A percentile compares a stretch with the other conserved stretches of the same genome.
Conservation (phyloP, 495 filamentous ascomycete genomes). For the Tirmania nivea region DNA sequence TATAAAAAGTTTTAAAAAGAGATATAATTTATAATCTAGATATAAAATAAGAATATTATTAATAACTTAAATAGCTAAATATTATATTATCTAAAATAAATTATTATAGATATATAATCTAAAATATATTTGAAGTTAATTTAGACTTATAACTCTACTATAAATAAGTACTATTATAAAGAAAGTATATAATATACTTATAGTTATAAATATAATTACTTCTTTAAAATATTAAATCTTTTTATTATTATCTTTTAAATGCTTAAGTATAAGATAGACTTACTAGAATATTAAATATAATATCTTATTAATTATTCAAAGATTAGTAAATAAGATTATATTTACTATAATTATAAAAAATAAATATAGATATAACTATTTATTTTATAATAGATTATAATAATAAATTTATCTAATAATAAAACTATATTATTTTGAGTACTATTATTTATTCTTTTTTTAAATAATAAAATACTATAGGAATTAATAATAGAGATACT, state of each 20-base stretch:
- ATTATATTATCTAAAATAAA: neutral
- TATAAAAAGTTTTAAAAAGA: neutral
- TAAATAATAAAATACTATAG: conserved; percentile 3
- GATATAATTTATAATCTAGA: neutral
- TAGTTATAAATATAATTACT: neutral
- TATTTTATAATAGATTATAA: neutral
- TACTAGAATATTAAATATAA: neutral
- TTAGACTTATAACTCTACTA: neutral
- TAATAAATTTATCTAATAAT: neutral
- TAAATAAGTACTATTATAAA: neutral
- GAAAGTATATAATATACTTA: neutral
- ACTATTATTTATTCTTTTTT: neutral
- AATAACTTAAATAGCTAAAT: neutral
- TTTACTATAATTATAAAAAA: neutral
- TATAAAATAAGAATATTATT: neutral
- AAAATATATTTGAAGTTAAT: neutral
- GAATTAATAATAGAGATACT: conserved; percentile 7
- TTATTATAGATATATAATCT: neutral
- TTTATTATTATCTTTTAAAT: neutral
- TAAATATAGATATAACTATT: neutral
- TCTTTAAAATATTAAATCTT: neutral
- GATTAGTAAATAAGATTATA: neutral
- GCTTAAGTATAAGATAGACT: neutral
- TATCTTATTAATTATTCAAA: neutral
- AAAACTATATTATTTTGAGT: neutral